Evolutionary conservation across 495 filamentous ascomycete genomes (phyloP), one percentile per base, ranked within the genome.

Genomic region (Elasticomyces elasticus): DNA sequence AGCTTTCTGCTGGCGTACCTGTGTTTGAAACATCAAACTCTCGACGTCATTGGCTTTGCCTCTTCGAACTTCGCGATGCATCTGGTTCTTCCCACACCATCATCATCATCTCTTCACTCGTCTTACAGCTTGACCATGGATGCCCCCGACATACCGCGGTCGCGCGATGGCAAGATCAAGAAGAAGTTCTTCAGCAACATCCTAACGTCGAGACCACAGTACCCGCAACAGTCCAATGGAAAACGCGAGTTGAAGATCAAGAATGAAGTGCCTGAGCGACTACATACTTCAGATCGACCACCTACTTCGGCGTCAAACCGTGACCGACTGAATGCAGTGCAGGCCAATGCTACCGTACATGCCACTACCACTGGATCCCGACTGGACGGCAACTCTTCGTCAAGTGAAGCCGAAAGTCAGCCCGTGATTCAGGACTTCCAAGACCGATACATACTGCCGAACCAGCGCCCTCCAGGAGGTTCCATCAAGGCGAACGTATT

Each of bases 341-440:
- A 40, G 4, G 51, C 28, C 11, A n/a, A 46, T 26, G 35, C 40
- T 15, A 23, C 51, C 23, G 9, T 46, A 13, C 51, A 12, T 19
- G 22, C 20, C 12, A 9, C 37, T 17, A 43, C 35, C 19, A 24
- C 23, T 17, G 33, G 25, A 22, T n/a, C n/a, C 28, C 35, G 42
- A 5, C 30, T 13, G 23, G 49, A 7, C 19, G 15, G 10, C 30
- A n/a, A 37, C 9, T 5, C 11, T 6, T 24, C 24, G 6, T 35
- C 41, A n/a, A 35, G n/a, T 3, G 52, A 54, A 48, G 27, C 43
- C n/a, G 4, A 28, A 20, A 41, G 50, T 41, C 63, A 64, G 53
- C 61, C 63, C 10, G 43, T 59, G 23, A 54, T 64, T 12, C 45
- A 65, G 25, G 60, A 64, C 55, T 58, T 58, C 45, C 55, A 66